Base-by-base conservation (phyloP, 352 stramenopile genomes). In the Blastocystis sp. region DNA sequence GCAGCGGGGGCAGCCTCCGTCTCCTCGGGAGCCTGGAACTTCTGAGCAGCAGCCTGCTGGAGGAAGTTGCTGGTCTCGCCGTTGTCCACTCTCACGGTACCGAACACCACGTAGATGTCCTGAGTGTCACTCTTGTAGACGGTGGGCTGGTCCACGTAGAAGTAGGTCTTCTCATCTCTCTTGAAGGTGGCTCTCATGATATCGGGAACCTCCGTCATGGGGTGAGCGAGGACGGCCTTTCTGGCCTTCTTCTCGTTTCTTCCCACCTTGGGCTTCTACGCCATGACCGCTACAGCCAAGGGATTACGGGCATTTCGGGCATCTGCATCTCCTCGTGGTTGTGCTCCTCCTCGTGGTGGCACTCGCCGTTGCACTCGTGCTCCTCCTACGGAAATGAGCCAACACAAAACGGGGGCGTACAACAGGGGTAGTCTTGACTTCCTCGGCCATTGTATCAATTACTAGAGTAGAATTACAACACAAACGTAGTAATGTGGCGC, bases 161-260 rank as follows among this genome's bases (percentile, higher is more conserved):
- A 84, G 62, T 59, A 84, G 17, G 43, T 40, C 21, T 68, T 84
- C 34, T 68, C 74, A 52, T 84, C 74, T 84, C 62, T 84, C 74
- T 84, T 84, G 59, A 84, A 71, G 38, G 74, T 24, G 43, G 62
- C 74, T 71, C 74, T 68, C 59, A 84, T 68, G 62, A 84, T 71
- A 52, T 71, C 61, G 74, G 74, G 74, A 40, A 84, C 38, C 59
- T 84, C 59, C n/a, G 28, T 52, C 24, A 84, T 24, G 19, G 48
- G 40, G 42, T 52, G 74, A 52, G 59, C 42, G 9, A 84, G 34
- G 24, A 84, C 14, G 10, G 52, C 45, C 62, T 84, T 84, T 52
- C 74, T 43, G 54, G 74, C 74, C 62, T 84, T 84, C 74, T 84
- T 84, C 62, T 84, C 74, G 38, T 84, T 84, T 74, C 42, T 84